phyloP scores from a whole-genome alignment of 345 rosid genomes.

The Microcos paniculata region DNA sequence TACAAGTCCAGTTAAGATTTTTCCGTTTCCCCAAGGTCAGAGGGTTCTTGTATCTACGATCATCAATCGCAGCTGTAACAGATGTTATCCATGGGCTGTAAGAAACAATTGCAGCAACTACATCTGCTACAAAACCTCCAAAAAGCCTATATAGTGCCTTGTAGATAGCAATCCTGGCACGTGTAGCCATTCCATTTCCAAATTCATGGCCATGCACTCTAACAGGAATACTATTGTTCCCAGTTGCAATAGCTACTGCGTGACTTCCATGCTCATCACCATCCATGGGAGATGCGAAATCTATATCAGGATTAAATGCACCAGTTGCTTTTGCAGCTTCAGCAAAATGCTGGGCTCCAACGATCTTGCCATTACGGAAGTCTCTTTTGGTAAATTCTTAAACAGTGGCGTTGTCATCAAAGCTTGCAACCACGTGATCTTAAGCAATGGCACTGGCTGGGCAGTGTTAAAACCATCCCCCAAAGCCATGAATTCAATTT shows the following conservation, averaged over 20 bases:
- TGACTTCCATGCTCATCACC: slow-evolving; percentile 99
- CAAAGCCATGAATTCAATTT: slow-evolving; percentile 82
- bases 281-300: slow-evolving; percentile 97
- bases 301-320: slow-evolving; percentile 76
- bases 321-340: slow-evolving; percentile 95
- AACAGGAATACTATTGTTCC: slow-evolving; percentile 96
- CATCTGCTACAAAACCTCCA: slow-evolving; percentile 97
- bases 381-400: slow-evolving; percentile 77
- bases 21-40: slow-evolving; percentile 81
- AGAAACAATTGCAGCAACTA: slow-evolving; percentile 97
- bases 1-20: slow-evolving; percentile 80
- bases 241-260: slow-evolving; percentile 98
- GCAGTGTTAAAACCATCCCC: slow-evolving; percentile 85
- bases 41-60: slow-evolving; percentile 92
- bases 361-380: slow-evolving; percentile 92
- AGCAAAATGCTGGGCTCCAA: slow-evolving; percentile 99
- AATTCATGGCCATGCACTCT: slow-evolving; percentile 91
- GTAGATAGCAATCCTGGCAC: slow-evolving; percentile 97
- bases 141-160: slow-evolving; percentile 94
- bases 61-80: slow-evolving; percentile 98
- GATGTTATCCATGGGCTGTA: slow-evolving; percentile 97
- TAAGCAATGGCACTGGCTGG: slow-evolving; percentile 81
- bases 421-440: slow-evolving; percentile 82
- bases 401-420: slow-evolving; percentile 68
- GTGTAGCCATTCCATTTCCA: slow-evolving; percentile 99